These are phyloP conservation scores for Dictyostelium firmibasis DNA, from an alignment of 78 protist genomes.

Conservation along the genomic window DNA sequence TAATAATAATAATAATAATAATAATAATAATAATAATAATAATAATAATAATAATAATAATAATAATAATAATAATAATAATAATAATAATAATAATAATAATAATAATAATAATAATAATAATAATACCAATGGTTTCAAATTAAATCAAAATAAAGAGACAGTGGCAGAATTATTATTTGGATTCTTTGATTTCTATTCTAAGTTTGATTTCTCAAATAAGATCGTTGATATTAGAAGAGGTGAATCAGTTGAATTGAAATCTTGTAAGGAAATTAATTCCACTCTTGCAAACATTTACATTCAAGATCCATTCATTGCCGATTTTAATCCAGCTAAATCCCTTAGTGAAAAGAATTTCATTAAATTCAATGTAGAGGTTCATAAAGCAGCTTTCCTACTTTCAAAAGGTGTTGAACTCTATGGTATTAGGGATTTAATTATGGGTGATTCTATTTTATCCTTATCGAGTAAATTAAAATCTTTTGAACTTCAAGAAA, in stretches of 20 bases:
- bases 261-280: background rate
- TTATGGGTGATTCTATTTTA: background rate
- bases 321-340: slow-evolving; percentile 5
- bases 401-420: background rate
- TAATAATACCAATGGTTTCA: background rate
- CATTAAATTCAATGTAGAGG: background rate
- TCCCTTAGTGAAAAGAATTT: background rate
- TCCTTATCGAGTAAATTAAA: background rate
- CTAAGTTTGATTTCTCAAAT: background rate
- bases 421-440: background rate
- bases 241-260: background rate
- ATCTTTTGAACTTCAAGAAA: background rate
- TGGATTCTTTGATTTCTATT: slow-evolving; percentile 28
- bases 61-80: background rate
- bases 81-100: background rate
- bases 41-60: background rate
- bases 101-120: background rate
- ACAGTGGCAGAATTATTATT: background rate
- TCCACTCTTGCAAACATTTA: background rate
- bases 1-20: background rate
- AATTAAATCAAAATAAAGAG: background rate
- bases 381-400: background rate
- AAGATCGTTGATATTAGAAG: background rate
- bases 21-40: background rate
- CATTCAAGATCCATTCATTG: slow-evolving; percentile 26